These are phyloP conservation scores for Trypanosoma vivax DNA, from an alignment of 208 protist species.

Conservation along the genomic window DNA sequence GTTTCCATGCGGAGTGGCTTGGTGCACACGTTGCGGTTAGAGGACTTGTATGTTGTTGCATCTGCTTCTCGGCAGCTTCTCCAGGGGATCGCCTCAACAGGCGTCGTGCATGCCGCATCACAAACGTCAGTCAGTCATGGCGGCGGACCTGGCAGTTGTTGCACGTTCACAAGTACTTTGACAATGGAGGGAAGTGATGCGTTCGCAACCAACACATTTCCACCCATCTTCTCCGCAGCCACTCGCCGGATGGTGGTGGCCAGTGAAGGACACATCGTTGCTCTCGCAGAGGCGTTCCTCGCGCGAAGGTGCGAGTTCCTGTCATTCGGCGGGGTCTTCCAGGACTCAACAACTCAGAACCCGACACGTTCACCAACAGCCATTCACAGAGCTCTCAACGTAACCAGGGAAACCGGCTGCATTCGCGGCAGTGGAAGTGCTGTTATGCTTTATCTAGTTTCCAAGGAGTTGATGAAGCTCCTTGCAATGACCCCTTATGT, in stretches of 20 bases:
- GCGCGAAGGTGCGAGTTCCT: not conserved
- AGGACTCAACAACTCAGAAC: too few species aligned
- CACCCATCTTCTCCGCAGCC: conserved; percentile 5
- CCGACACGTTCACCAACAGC: not conserved
- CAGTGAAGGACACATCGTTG: conserved; percentile 17
- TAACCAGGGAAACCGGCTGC: not conserved
- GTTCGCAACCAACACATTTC: too few species aligned
- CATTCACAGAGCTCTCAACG: not conserved
- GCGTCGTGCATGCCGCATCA: too few species aligned
- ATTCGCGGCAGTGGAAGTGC: conserved; percentile 15
- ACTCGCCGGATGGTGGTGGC: conserved; percentile 17
- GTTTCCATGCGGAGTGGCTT: conserved; percentile 28
- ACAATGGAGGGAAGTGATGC: not conserved
- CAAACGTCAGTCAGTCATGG: too few species aligned
- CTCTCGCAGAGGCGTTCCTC: conserved; percentile 24
- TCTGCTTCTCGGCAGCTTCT: conserved; percentile 29
- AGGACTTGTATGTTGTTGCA: conserved; percentile 65
- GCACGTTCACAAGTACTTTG: too few species aligned
- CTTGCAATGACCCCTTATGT: conserved; percentile 23
- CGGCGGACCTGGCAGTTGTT: too few species aligned
- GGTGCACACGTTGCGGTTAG: conserved; percentile 30
- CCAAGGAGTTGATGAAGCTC: conserved; percentile 35
- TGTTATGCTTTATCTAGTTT: conserved; percentile 41
- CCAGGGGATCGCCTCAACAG: too few species aligned
- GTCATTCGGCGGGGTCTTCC: too few species aligned